These are phyloP conservation scores for Crinitomyces ghanaensis DNA, from an alignment of 805 yeast species.

Conservation along the genomic window DNA sequence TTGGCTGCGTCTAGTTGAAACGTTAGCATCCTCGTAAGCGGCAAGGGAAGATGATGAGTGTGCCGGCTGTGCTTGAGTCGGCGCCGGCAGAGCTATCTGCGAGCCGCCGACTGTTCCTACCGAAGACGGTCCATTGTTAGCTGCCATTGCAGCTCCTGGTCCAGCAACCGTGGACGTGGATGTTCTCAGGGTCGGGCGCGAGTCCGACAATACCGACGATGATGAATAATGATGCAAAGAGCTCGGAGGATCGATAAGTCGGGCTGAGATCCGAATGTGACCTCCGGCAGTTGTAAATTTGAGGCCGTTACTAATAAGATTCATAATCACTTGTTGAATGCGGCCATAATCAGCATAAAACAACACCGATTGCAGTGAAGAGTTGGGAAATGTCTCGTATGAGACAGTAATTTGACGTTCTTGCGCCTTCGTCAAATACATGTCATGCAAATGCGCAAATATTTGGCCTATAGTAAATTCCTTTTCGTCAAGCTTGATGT, in stretches of 20 bases:
- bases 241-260: neutral
- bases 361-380: conserved; percentile 31
- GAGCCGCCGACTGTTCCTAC: too few species aligned
- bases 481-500: conserved; percentile 71
- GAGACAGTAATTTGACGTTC: conserved; percentile 64
- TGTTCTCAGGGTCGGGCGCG: too few species aligned
- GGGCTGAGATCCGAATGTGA: conserved; percentile 33
- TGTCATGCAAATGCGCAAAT: conserved; percentile 73
- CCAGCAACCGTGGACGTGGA: too few species aligned
- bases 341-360: conserved; percentile 83
- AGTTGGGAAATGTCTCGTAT: conserved; percentile 36
- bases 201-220: too few species aligned
- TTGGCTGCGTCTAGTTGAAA: too few species aligned
- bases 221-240: too few species aligned
- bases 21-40: too few species aligned
- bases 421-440: conserved; percentile 42
- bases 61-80: too few species aligned
- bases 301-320: conserved; percentile 77
- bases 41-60: too few species aligned
- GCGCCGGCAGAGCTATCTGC: too few species aligned
- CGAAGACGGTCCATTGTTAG: too few species aligned
- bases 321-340: conserved; percentile 85
- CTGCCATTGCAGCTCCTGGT: too few species aligned
- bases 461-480: conserved; percentile 73
- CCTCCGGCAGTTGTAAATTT: conserved; percentile 92